Evolutionary conservation across 345 rosid genomes (phyloP).

Genomic region (Heritiera littoralis): DNA sequence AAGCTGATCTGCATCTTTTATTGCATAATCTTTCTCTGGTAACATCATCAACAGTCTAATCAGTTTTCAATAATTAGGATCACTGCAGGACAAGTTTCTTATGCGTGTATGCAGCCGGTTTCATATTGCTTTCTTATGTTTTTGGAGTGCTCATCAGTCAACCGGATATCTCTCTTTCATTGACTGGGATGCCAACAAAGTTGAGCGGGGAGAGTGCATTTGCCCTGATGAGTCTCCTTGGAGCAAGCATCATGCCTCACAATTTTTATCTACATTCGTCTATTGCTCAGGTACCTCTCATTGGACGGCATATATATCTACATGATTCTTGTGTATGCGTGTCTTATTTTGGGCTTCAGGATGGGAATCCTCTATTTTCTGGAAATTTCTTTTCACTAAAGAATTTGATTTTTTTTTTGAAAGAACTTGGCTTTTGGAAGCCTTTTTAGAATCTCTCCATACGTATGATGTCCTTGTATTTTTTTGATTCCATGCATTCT

Average conservation of each 20-base stretch:
- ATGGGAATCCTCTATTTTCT: neutral
- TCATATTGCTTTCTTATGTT: slow-evolving; percentile 58
- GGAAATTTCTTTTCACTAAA: neutral
- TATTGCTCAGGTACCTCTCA: slow-evolving; percentile 61
- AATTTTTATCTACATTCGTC: slow-evolving; percentile 96
- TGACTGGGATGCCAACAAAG: slow-evolving; percentile 54
- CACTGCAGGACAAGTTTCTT: slow-evolving; percentile 55
- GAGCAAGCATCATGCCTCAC: slow-evolving; percentile 95
- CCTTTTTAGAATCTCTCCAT: neutral
- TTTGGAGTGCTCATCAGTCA: slow-evolving; percentile 76
- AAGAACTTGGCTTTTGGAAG: neutral
- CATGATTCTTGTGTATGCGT: neutral
- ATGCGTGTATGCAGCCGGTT: slow-evolving; percentile 57
- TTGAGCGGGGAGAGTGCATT: slow-evolving; percentile 76
- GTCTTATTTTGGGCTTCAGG: neutral
- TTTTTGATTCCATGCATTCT: neutral
- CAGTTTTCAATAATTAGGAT: slow-evolving; percentile 55
- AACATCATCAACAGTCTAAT: slow-evolving; percentile 17
- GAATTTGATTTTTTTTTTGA: neutral
- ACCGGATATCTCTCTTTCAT: slow-evolving; percentile 68
- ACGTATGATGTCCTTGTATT: neutral
- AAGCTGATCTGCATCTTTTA: slow-evolving; percentile 28
- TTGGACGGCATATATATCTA: neutral
- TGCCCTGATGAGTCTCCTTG: slow-evolving; percentile 93
- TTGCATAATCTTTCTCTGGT: slow-evolving; percentile 6